Percentiles rank a stretch among this genome's conserved stretches.
phyloP scores from a whole-genome alignment of 768 basidiomycete genomes.

The Trametes maxima region DNA sequence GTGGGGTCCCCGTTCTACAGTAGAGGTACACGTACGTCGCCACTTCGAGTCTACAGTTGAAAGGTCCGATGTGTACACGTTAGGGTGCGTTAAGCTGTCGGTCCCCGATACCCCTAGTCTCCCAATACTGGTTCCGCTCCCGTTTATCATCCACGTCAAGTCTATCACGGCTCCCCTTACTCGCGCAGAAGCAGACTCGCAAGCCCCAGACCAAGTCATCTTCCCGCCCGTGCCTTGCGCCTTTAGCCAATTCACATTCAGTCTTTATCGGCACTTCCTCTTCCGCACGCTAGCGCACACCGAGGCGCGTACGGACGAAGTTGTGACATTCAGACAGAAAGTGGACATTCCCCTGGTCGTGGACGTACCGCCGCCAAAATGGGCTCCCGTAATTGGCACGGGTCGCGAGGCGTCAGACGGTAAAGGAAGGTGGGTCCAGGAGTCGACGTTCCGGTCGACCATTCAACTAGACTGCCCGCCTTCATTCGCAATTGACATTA shows the following conservation, averaged over 20 bases:
- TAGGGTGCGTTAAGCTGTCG: slow-evolving; percentile 1
- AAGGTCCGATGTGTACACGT: background rate
- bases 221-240: slow-evolving; percentile 12
- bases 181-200: background rate
- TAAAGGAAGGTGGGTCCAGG: slow-evolving; percentile 24
- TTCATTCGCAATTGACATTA: slow-evolving; percentile 6
- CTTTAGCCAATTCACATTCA: too few species aligned
- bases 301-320: too few species aligned
- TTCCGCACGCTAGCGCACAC: too few species aligned
- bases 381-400: background rate
- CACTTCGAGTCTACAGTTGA: too few species aligned
- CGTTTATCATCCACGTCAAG: slow-evolving; percentile 21
- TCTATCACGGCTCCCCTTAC: slow-evolving; percentile 17
- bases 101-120: slow-evolving; percentile 8
- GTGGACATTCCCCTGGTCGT: background rate
- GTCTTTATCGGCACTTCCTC: too few species aligned
- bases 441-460: slow-evolving; percentile 10
- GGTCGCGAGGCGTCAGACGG: background rate
- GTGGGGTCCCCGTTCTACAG: slow-evolving; percentile 17
- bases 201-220: slow-evolving; percentile 4
- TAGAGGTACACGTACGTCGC: slow-evolving; percentile 16
- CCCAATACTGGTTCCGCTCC: slow-evolving; percentile 23
- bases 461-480: slow-evolving; percentile 19
- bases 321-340: too few species aligned
- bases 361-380: background rate